phyloP scores from a whole-genome alignment of 345 rosid genomes.

The Erodium maritimum region DNA sequence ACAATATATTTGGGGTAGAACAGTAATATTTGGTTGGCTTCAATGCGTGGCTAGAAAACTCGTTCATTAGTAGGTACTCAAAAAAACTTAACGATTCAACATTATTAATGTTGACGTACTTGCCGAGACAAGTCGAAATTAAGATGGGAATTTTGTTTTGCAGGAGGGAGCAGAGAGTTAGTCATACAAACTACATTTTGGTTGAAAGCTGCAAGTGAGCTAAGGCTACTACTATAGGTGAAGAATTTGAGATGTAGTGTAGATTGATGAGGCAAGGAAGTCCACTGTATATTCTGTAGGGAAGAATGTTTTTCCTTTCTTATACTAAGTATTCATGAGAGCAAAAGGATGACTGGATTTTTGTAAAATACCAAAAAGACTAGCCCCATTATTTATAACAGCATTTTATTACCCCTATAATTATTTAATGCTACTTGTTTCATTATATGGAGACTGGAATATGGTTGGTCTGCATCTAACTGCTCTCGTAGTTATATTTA shows the following conservation, averaged over 20 bases:
- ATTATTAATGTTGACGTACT: too few relatives aligned
- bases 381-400: too few relatives aligned
- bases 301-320: not conserved
- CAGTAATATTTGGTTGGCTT: not conserved
- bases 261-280: not conserved
- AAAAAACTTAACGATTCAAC: not conserved
- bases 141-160: not conserved
- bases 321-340: not conserved
- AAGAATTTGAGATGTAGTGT: not conserved
- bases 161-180: not conserved
- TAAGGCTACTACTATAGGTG: not conserved
- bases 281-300: not conserved
- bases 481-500: too few relatives aligned
- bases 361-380: not conserved
- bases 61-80: not conserved
- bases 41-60: not conserved
- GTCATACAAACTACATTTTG: not conserved
- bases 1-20: not conserved
- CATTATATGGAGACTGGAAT: not conserved
- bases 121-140: too few relatives aligned
- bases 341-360: not conserved
- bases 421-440: not conserved
- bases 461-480: too few relatives aligned
- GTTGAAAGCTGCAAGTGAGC: not conserved
- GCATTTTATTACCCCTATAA: too few relatives aligned